These are phyloP conservation scores for Piper betle DNA, from an alignment of 164 flowering plant genomes.

Conservation along the genomic window DNA sequence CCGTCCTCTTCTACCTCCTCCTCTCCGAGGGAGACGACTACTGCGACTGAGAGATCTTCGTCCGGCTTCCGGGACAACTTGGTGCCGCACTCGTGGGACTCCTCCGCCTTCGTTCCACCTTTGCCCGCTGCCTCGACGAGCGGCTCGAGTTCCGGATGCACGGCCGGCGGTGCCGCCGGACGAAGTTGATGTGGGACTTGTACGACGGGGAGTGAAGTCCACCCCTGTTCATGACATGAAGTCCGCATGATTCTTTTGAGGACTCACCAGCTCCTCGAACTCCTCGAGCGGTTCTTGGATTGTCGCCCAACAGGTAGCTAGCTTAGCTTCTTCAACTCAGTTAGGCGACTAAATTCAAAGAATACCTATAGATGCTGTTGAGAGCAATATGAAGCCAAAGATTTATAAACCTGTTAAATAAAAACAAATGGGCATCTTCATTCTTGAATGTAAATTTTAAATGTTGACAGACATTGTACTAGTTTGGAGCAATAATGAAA, in stretches of 20 bases:
- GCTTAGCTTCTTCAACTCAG: background rate
- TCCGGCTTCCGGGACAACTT: conserved; percentile 73
- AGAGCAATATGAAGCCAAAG: conserved; percentile 57
- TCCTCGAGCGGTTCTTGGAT: conserved; percentile 76
- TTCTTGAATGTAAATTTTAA: background rate
- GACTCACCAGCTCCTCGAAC: conserved; percentile 49
- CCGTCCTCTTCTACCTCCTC: conserved; percentile 61
- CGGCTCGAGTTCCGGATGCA: conserved; percentile 64
- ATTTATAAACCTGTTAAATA: conserved; percentile 57
- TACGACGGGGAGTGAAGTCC: no score
- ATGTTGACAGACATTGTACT: background rate
- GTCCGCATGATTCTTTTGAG: conserved; percentile 33
- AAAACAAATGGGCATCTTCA: conserved; percentile 3
- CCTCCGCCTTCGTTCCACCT: conserved; percentile 66
- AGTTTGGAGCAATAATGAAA: background rate
- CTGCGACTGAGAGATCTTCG: conserved; percentile 70
- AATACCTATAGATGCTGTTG: conserved; percentile 74
- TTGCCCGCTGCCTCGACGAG: conserved; percentile 67
- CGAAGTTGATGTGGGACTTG: background rate
- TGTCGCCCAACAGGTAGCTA: conserved; percentile 77
- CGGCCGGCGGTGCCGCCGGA: background rate
- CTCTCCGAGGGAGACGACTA: conserved; percentile 60
- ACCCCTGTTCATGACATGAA: conserved; percentile 48
- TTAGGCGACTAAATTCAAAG: background rate
- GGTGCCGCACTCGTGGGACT: conserved; percentile 61